These are phyloP conservation scores for Didymosphaeria variabile DNA, from an alignment of 2,329 filamentous ascomycete species.

Conservation along the genomic window DNA sequence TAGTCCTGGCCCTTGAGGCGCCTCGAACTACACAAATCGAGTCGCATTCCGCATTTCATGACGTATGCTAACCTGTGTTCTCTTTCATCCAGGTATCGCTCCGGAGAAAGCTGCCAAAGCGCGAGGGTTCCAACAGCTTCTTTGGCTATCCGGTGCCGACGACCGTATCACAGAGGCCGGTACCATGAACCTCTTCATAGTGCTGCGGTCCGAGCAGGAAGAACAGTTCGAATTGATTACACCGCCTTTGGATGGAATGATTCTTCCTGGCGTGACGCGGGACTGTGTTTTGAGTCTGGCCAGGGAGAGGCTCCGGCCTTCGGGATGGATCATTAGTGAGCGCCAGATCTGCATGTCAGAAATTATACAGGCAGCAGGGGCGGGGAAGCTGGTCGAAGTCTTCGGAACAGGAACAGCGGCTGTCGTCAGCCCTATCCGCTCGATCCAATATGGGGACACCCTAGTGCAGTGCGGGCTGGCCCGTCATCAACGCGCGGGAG, in stretches of 20 bases:
- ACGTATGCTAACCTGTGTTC: conserved; percentile 1
- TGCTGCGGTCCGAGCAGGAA: background rate
- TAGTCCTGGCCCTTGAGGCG: background rate
- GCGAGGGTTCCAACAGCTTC: conserved; percentile 9
- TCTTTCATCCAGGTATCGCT: background rate
- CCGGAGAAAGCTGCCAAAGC: background rate
- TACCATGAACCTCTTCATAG: conserved; percentile 11
- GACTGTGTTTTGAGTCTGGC: conserved; percentile 7
- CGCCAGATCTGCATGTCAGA: conserved; percentile 2
- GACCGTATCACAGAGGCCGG: conserved; percentile 7
- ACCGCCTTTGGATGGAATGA: conserved; percentile 8
- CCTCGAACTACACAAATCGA: background rate
- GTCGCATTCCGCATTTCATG: background rate
- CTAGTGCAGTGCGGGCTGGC: conserved; percentile 8
- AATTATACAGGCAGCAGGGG: background rate
- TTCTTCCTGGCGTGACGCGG: conserved; percentile 8
- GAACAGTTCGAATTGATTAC: background rate
- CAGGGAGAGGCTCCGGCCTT: conserved; percentile 3
- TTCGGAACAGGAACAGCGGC: conserved; percentile 11
- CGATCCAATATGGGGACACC: background rate
- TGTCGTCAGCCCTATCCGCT: conserved; percentile 9
- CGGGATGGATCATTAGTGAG: conserved; percentile 6
- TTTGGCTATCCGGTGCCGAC: conserved; percentile 9
- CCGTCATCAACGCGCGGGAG: background rate
- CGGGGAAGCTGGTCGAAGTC: conserved; percentile 1